Conservation (phyloP, 2,329 filamentous ascomycete genomes). For the Zymoseptoria crescenta region DNA sequence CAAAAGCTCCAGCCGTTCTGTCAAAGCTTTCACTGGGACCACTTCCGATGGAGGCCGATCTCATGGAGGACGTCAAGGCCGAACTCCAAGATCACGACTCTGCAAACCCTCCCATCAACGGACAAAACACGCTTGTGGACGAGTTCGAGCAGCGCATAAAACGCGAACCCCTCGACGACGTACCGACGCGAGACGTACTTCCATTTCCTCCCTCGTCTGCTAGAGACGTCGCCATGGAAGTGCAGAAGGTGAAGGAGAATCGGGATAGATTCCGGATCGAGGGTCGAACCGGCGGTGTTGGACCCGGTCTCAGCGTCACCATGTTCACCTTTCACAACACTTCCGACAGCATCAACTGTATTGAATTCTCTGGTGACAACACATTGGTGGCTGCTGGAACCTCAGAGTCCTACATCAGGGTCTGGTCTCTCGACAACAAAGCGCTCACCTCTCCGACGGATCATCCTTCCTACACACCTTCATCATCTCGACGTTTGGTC, state of each 20-base stretch:
- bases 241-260: slow-evolving; percentile 87
- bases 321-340: slow-evolving; percentile 99
- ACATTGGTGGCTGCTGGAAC: slow-evolving; percentile 82
- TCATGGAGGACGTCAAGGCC: slow-evolving; percentile 77
- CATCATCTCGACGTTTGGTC: slow-evolving; percentile 67
- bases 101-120: slow-evolving; percentile 62
- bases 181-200: slow-evolving; percentile 69
- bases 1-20: slow-evolving; percentile 51
- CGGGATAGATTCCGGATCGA: slow-evolving; percentile 87
- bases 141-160: slow-evolving; percentile 82
- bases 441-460: slow-evolving; percentile 62
- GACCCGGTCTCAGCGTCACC: slow-evolving; percentile 76
- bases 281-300: slow-evolving; percentile 71
- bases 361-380: slow-evolving; percentile 91
- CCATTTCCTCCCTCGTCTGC: slow-evolving; percentile 83
- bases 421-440: slow-evolving; percentile 86
- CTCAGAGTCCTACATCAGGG: slow-evolving; percentile 86
- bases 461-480: slow-evolving; percentile 50
- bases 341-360: slow-evolving; percentile 79
- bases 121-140: slow-evolving; percentile 68
- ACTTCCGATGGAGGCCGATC: slow-evolving; percentile 71
- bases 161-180: slow-evolving; percentile 78
- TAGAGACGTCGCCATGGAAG: slow-evolving; percentile 86
- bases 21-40: slow-evolving; percentile 67
- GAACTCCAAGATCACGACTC: slow-evolving; percentile 80